phyloP scores from a whole-genome alignment of 2,329 filamentous ascomycete genomes.

The Diaporthe ilicicola region DNA sequence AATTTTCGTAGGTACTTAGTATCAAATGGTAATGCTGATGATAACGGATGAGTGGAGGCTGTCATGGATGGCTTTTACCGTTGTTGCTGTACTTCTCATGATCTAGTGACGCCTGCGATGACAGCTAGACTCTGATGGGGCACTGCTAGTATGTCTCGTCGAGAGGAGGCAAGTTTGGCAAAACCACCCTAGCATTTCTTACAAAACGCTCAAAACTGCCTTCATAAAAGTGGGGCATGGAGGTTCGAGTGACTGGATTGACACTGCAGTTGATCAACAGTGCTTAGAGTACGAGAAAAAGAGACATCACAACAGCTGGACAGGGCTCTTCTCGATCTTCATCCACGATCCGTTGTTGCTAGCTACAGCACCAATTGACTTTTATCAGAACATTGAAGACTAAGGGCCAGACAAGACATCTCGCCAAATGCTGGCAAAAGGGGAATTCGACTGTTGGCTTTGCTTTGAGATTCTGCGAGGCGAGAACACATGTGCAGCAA shows the following conservation, averaged over 20 bases:
- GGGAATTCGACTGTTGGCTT: not conserved
- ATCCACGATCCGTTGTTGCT: not conserved
- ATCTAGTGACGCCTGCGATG: conserved; percentile 2
- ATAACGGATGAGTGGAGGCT: not conserved
- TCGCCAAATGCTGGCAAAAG: not conserved
- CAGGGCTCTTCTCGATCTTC: not conserved
- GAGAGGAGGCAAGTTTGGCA: not conserved
- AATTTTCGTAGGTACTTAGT: not conserved
- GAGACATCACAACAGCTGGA: not conserved
- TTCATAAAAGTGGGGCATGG: not conserved
- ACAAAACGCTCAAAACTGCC: no score
- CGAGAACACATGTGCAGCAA: not conserved
- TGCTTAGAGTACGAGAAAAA: not conserved
- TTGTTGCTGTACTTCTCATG: not conserved
- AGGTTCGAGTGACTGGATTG: not conserved
- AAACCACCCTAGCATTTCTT: no score
- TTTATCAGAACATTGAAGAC: not conserved
- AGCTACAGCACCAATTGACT: not conserved
- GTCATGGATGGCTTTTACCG: not conserved
- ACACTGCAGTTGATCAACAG: not conserved
- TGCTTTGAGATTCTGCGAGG: not conserved
- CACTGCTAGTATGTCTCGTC: not conserved
- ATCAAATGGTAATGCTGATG: not conserved
- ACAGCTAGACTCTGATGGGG: not conserved
- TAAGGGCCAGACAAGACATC: not conserved